These are phyloP conservation scores for Monilinia vaccinii-corymbosi DNA, from an alignment of 2,329 filamentous ascomycete species.

Conservation along the genomic window DNA sequence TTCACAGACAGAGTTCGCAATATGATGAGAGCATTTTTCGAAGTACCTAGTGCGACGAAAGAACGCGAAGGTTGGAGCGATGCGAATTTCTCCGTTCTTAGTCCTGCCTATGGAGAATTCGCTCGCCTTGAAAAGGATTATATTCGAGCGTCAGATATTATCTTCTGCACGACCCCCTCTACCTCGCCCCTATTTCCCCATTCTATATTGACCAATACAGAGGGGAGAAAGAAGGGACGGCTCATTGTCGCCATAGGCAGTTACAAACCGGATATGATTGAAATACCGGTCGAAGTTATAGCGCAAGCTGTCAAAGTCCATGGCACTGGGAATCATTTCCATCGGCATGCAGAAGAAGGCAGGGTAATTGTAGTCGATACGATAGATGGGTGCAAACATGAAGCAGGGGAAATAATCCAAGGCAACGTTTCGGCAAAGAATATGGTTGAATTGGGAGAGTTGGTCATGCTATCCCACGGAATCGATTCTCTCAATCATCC, in stretches of 20 bases:
- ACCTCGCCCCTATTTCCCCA: slow-evolving; percentile 66
- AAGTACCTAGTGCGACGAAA: slow-evolving; percentile 37
- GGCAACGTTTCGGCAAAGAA: slow-evolving; percentile 64
- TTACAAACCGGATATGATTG: slow-evolving; percentile 65
- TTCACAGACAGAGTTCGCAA: slow-evolving; percentile 50
- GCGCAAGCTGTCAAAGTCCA: slow-evolving; percentile 49
- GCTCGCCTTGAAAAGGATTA: slow-evolving; percentile 59
- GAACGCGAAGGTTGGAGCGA: slow-evolving; percentile 52
- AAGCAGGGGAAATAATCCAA: slow-evolving; percentile 80
- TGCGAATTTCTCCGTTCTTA: slow-evolving; percentile 60
- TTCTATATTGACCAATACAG: slow-evolving; percentile 59
- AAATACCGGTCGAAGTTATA: slow-evolving; percentile 71
- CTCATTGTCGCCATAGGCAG: slow-evolving; percentile 66
- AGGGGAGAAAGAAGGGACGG: slow-evolving; percentile 60
- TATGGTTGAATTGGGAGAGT: slow-evolving; percentile 79
- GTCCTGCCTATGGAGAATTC: slow-evolving; percentile 61
- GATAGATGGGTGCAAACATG: slow-evolving; percentile 61
- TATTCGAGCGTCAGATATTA: slow-evolving; percentile 63
- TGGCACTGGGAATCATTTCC: slow-evolving; percentile 49
- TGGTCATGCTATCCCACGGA: slow-evolving; percentile 49
- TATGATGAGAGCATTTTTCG: slow-evolving; percentile 41
- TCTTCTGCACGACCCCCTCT: slow-evolving; percentile 83
- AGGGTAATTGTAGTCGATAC: slow-evolving; percentile 66
- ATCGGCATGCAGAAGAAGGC: slow-evolving; percentile 56
- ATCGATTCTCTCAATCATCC: slow-evolving; percentile 9